phyloP scores from a whole-genome alignment of 2,329 filamentous ascomycete species.

The Xylariaceae sp. region DNA sequence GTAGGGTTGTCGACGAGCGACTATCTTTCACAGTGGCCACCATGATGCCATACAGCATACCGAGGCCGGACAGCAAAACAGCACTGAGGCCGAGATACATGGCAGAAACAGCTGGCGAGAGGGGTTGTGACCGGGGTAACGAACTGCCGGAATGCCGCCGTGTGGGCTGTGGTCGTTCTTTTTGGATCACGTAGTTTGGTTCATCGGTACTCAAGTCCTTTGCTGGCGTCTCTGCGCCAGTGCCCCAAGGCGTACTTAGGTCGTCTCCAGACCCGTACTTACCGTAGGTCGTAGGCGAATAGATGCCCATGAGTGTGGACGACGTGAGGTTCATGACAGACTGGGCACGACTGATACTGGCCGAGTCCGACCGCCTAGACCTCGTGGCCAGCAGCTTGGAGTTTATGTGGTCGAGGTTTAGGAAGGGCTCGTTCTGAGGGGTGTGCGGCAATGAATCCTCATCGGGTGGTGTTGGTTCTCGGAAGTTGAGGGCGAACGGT shows the following conservation, averaged over 20 bases:
- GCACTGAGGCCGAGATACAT: slow-evolving; percentile 56
- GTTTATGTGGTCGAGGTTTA: slow-evolving; percentile 35
- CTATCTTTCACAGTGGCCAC: slow-evolving; percentile 75
- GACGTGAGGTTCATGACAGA: slow-evolving; percentile 84
- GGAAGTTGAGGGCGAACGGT: slow-evolving; percentile 60
- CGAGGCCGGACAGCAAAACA: slow-evolving; percentile 69
- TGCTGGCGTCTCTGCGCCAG: slow-evolving; percentile 67
- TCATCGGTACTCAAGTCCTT: slow-evolving; percentile 37
- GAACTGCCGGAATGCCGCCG: slow-evolving; percentile 35
- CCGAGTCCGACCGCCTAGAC: slow-evolving; percentile 25
- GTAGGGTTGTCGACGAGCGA: slow-evolving; percentile 54
- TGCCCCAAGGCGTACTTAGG: slow-evolving; percentile 70
- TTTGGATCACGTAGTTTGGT: slow-evolving; percentile 23
- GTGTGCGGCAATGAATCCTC: slow-evolving; percentile 33
- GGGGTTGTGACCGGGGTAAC: slow-evolving; percentile 23
- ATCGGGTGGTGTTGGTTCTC: slow-evolving; percentile 42
- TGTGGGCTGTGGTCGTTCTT: slow-evolving; percentile 28
- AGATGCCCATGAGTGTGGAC: slow-evolving; percentile 89
- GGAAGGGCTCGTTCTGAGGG: slow-evolving; percentile 45
- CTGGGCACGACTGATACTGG: slow-evolving; percentile 61
- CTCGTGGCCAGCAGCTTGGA: slow-evolving; percentile 27
- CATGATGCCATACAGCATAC: slow-evolving; percentile 76
- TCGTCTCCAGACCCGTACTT: slow-evolving; percentile 38
- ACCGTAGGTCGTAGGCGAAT: slow-evolving; percentile 62
- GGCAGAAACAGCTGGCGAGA: slow-evolving; percentile 28